Evolutionary conservation across 148 eudicot genomes (phyloP), one percentile per base, ranked within the genome.

Genomic region (Camellia lanceoleosa): DNA sequence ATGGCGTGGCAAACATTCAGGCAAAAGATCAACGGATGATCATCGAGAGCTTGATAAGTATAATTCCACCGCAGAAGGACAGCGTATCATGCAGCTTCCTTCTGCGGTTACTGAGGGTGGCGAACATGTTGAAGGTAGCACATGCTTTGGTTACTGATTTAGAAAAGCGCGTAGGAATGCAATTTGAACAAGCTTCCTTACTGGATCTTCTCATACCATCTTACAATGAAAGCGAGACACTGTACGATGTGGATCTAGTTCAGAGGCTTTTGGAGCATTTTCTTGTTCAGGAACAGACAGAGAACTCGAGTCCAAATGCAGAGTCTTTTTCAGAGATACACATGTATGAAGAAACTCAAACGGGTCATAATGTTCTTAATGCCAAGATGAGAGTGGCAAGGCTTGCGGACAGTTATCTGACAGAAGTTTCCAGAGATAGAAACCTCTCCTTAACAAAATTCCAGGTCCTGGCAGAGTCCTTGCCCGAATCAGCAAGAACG

Each of bases 141-240:
- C 95, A 94, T 0, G 99, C 99, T n/a, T 86, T 97, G 80, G 90
- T 94, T 19, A 94, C 97, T 13, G 99, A 97, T 77, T 86, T 97
- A 68, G 99, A 97, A 78, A 97, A 97, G 82, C 86, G 99, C 7
- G 98, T 94, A 0, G 99, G 99, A 13, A 97, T 97, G 99, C 98
- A 97, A 75, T 92, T 97, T 15, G 99, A 97, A 84, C 94, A 97
- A 77, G 99, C 99, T 0, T 81, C 89, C 12, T 78, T 94, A 80
- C 77, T 84, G 0, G 98, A 94, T 84, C 98, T 97, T 38, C 87
- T 97, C 9, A 91, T 97, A 49, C 99, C 99, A 4, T 85, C 88
- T 11, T 97, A 87, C 67, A 82, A 54, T 51, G 90, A 86, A 81
- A 85, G 80, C 2, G 95, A 93, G 60, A 90, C 95, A 0, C 76